Evolutionary conservation across 352 stramenopile species (phyloP).

Genomic region (Phytophthora pistaciae): DNA sequence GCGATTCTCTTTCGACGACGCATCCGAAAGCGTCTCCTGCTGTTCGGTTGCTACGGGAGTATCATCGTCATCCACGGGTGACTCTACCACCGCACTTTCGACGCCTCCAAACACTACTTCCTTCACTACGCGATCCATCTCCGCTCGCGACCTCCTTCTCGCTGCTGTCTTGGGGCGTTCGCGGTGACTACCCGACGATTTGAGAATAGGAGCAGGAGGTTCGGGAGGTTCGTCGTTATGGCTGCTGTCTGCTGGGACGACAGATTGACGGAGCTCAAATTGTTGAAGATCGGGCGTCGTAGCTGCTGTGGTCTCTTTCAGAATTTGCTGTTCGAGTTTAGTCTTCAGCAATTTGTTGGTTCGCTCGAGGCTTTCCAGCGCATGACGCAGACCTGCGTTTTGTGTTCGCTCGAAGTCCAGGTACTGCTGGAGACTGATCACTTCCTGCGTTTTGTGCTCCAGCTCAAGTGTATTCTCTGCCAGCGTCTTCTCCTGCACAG

Average conservation of each 20-base stretch:
- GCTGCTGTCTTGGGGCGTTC: conserved; percentile 21
- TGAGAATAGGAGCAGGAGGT: neutral
- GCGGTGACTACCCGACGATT: conserved; percentile 3
- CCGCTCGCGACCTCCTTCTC: conserved; percentile 16
- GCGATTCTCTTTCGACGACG: conserved; percentile 4
- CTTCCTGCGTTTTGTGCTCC: conserved; percentile 58
- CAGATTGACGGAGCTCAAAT: neutral
- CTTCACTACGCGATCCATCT: conserved; percentile 17
- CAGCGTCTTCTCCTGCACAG: conserved; percentile 59
- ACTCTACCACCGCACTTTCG: neutral
- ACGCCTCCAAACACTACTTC: conserved; percentile 3
- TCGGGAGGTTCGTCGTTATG: neutral
- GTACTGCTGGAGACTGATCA: conserved; percentile 46
- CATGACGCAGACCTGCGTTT: conserved; percentile 41
- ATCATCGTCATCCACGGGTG: neutral
- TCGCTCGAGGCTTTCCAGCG: conserved; percentile 58
- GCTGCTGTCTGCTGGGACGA: neutral
- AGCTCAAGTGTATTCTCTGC: conserved; percentile 75
- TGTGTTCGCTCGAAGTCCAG: conserved; percentile 43
- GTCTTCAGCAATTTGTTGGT: conserved; percentile 72
- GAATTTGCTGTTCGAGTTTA: conserved; percentile 74
- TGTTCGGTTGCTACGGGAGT: neutral
- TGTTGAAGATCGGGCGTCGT: neutral
- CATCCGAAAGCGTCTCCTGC: conserved; percentile 5
- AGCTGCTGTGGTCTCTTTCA: conserved; percentile 57